Percentiles rank a stretch among this genome's conserved stretches.
Conservation (phyloP, 2,329 filamentous ascomycete genomes). For the Trichoderma aggressivum region DNA sequence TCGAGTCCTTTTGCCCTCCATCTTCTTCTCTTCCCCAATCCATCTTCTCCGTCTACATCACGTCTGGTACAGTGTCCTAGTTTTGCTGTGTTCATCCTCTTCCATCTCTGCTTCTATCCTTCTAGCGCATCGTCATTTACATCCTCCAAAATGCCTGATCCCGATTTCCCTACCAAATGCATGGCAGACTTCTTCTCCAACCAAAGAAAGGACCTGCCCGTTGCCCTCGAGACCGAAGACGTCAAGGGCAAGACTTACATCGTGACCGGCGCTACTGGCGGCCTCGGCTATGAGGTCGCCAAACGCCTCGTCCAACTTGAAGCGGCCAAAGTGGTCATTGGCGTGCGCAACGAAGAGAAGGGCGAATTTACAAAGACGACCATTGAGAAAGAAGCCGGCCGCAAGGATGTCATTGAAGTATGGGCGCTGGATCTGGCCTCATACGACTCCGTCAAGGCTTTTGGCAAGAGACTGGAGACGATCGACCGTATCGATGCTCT, state of each 20-base stretch:
- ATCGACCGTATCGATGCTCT: slow-evolving; percentile 43
- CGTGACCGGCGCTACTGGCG: slow-evolving; percentile 43
- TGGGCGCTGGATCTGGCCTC: slow-evolving; percentile 44
- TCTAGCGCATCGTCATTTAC: neutral
- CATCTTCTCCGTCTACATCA: neutral
- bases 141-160: neutral
- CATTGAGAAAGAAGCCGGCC: slow-evolving; percentile 32
- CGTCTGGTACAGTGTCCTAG: neutral
- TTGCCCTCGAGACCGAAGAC: neutral
- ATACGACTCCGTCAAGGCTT: slow-evolving; percentile 36
- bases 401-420: slow-evolving; percentile 34
- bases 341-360: slow-evolving; percentile 38
- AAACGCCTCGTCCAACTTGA: slow-evolving; percentile 40
- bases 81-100: neutral
- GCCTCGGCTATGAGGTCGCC: slow-evolving; percentile 41
- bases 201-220: slow-evolving; percentile 2
- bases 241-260: slow-evolving; percentile 26
- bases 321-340: slow-evolving; percentile 42
- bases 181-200: neutral
- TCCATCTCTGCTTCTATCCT: neutral
- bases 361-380: slow-evolving; percentile 39
- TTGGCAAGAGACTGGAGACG: slow-evolving; percentile 30
- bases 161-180: neutral
- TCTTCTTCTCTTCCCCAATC: neutral
- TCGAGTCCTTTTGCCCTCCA: neutral